These are phyloP conservation scores for Primulina eburnea DNA, from an alignment of 257 asterid species.

Conservation along the genomic window DNA sequence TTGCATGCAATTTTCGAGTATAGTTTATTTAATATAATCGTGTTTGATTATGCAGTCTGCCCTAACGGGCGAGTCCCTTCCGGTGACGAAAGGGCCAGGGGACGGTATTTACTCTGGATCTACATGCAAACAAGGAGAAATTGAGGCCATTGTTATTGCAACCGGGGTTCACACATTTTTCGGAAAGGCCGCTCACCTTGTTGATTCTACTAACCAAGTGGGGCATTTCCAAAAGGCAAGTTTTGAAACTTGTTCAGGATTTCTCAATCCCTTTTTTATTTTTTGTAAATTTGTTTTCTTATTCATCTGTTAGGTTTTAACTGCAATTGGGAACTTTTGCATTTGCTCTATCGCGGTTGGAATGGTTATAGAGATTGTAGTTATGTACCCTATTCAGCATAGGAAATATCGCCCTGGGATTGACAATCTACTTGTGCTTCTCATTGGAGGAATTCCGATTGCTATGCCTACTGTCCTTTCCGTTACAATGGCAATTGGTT, in stretches of 20 bases:
- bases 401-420: constrained; percentile 90
- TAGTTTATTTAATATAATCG: constrained; percentile 7
- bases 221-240: constrained; percentile 94
- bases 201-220: constrained; percentile 86
- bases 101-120: constrained; percentile 97
- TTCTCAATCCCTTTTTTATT: background rate
- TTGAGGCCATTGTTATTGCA: constrained; percentile 88
- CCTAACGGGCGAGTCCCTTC: constrained; percentile 93
- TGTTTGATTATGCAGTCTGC: constrained; percentile 66
- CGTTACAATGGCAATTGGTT: constrained; percentile 97
- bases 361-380: constrained; percentile 81
- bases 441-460: constrained; percentile 96
- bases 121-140: constrained; percentile 93
- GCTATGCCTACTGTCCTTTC: constrained; percentile 99
- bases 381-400: constrained; percentile 94
- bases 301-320: constrained; percentile 59
- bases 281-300: constrained; percentile 1
- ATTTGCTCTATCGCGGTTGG: constrained; percentile 96
- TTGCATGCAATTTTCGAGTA: constrained; percentile 6
- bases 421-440: constrained; percentile 94
- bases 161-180: constrained; percentile 97
- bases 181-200: constrained; percentile 98
- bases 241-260: constrained; percentile 12
- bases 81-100: constrained; percentile 92
- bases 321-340: constrained; percentile 97